Percentiles rank a stretch among this genome's conserved stretches.
phyloP scores from a whole-genome alignment of 1,139 yeast species.

The Kurtzmaniella quercitrusa region DNA sequence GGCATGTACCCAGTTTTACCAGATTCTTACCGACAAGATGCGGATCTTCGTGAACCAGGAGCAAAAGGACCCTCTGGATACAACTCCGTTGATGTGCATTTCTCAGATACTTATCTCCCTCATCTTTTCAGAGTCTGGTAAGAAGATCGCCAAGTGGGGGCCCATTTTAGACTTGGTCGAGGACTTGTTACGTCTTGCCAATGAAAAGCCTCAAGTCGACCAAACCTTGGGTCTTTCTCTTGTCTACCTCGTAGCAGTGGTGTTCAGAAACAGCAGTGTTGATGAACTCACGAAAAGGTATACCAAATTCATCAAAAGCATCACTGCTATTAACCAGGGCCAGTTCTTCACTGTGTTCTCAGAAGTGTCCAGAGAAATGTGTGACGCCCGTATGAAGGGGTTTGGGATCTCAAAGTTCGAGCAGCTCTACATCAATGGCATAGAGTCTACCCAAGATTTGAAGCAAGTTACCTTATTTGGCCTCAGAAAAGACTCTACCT shows the following conservation, averaged over 20 bases:
- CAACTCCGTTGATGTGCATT: conserved; percentile 1
- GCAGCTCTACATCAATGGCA: conserved; percentile 39
- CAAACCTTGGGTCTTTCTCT: conserved; percentile 24
- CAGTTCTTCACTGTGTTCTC: conserved; percentile 45
- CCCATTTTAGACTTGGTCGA: conserved; percentile 12
- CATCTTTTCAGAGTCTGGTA: conserved; percentile 66
- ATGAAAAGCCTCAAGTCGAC: neutral
- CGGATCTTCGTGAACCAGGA: conserved; percentile 11
- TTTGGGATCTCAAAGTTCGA: conserved; percentile 44
- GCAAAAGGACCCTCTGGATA: conserved; percentile 7
- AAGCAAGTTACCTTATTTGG: conserved; percentile 43
- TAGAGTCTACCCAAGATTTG: conserved; percentile 10
- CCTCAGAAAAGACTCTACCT: conserved; percentile 16
- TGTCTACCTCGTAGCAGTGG: conserved; percentile 39
- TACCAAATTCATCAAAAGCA: conserved; percentile 33
- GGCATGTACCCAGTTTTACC: conserved; percentile 46
- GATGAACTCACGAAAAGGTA: conserved; percentile 46
- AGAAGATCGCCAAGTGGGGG: conserved; percentile 48
- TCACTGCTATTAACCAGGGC: conserved; percentile 27
- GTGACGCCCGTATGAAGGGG: conserved; percentile 41
- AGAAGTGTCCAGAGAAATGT: conserved; percentile 38
- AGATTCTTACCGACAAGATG: conserved; percentile 26
- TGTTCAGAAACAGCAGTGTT: conserved; percentile 60
- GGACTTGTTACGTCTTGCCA: conserved; percentile 9
- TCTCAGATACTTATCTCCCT: conserved; percentile 38